Percentiles rank a stretch among this genome's conserved stretches.
These are phyloP conservation scores for Penicillium pulvis DNA, from an alignment of 495 filamentous ascomycete genomes.

Conservation along the genomic window DNA sequence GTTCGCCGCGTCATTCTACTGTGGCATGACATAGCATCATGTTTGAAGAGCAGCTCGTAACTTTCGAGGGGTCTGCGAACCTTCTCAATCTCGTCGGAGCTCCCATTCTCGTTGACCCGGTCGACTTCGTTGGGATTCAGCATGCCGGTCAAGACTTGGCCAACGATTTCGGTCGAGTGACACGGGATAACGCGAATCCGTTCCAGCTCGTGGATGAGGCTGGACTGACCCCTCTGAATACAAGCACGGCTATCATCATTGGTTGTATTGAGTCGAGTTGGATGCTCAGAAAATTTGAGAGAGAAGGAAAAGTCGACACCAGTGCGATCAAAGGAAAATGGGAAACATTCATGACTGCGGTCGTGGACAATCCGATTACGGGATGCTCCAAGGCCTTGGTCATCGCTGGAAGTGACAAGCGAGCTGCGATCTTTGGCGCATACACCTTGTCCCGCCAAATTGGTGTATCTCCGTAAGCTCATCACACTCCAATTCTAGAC, in stretches of 20 bases:
- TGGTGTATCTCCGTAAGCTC: constrained; percentile 62
- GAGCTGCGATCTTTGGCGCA: constrained; percentile 72
- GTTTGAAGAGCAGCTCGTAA: constrained; percentile 18
- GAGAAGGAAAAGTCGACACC: constrained; percentile 56
- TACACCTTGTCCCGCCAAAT: constrained; percentile 78
- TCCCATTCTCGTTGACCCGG: constrained; percentile 20
- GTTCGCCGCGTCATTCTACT: neutral
- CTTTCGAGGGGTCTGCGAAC: constrained; percentile 10
- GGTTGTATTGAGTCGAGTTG: constrained; percentile 67
- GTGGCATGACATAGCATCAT: constrained; percentile 3
- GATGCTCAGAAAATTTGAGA: constrained; percentile 59
- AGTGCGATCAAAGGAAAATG: constrained; percentile 60
- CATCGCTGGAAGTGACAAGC: constrained; percentile 67
- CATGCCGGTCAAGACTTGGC: constrained; percentile 67
- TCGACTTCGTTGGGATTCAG: constrained; percentile 69
- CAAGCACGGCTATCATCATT: constrained; percentile 59
- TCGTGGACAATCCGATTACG: constrained; percentile 60
- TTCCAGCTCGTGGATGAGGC: constrained; percentile 41
- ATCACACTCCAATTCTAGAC: neutral
- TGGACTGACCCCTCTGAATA: neutral
- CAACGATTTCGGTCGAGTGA: constrained; percentile 71
- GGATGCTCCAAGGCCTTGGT: constrained; percentile 63
- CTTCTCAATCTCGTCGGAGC: constrained; percentile 17
- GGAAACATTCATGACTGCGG: constrained; percentile 66
- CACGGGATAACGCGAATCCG: constrained; percentile 52